Evolutionary conservation across 345 rosid species (phyloP).

Genomic region (Ceriops tagal): DNA sequence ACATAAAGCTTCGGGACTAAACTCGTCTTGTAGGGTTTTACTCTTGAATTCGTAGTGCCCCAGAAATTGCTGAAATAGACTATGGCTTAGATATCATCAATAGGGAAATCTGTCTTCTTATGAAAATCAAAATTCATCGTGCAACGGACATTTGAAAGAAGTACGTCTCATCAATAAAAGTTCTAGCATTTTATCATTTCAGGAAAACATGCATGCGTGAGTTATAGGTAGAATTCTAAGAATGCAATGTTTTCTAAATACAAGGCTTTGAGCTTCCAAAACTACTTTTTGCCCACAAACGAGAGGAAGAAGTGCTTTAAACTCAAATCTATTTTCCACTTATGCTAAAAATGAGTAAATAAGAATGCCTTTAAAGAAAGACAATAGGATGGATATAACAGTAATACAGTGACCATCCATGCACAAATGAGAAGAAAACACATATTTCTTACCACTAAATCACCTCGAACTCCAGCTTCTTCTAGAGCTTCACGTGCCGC

Average conservation of each 20-base stretch:
- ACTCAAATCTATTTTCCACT: no score
- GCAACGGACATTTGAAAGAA: no score
- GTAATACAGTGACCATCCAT: background rate
- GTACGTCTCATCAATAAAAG: no score
- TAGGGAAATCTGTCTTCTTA: background rate
- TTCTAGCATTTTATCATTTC: no score
- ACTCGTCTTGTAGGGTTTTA: slow-evolving; percentile 40
- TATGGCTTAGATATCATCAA: background rate
- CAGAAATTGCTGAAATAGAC: slow-evolving; percentile 31
- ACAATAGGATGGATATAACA: no score
- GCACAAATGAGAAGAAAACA: background rate
- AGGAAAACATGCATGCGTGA: no score
- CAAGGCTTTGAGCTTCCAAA: no score
- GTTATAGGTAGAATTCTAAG: no score
- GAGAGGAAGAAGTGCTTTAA: no score
- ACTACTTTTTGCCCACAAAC: no score
- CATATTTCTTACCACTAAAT: slow-evolving; percentile 36
- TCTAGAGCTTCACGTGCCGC: slow-evolving; percentile 54
- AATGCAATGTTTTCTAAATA: no score
- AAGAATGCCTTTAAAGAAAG: background rate
- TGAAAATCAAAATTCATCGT: no score
- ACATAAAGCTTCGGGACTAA: slow-evolving; percentile 42
- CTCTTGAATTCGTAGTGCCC: slow-evolving; percentile 42
- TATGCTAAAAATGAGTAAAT: background rate
- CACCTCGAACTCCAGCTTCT: slow-evolving; percentile 56